Base-by-base conservation (phyloP, 2,329 filamentous ascomycete genomes). In the Acephala macrosclerotiorum region DNA sequence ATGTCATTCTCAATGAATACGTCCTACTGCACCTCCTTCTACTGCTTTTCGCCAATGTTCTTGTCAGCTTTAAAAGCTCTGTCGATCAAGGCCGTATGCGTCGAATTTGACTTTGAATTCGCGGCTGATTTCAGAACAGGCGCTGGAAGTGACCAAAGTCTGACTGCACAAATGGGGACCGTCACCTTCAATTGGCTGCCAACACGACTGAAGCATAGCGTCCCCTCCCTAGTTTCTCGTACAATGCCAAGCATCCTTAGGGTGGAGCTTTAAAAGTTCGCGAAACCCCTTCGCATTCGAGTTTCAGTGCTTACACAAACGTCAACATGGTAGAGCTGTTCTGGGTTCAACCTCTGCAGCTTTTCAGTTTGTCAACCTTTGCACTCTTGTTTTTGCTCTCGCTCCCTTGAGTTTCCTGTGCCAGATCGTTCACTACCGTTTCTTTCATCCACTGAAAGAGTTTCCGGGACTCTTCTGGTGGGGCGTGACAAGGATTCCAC, bases 391-490 rank as follows among this genome's bases (percentile, higher is more conserved):
- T 16, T 6, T 42, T 6, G 18, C 6, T 42, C 18, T 16, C 14
- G 14, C 16, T 5, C 2, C 18, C 14, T 18, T 42, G 40, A 53
- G 26, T 7, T 60, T 60, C 25, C 22, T 33, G n/a, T 16, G 20
- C n/a, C 57, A 60, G 42, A 20, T 60, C 22, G 26, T 60, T 18
- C 25, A 20, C 12, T 60, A 60, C 18, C 36, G 57, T 11, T 60
- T 60, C n/a, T 47, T 60, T 14, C 57, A 60, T 18, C 57, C 57
- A 25, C 57, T 60, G 20, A 25, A 47, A 35, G 40, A 60, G 11
- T 60, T 47, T 26, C 57, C 57, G 1, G 57, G 57, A 11, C 57
- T 38, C 11, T 47, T 60, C 25, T 60, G 57, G 57, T 60, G 57
- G 38, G 25, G 36, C 26, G 57, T 60, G 12, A 60, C 36, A 1